A percentile compares a stretch with the other conserved stretches of the same genome.
Evolutionary conservation across 2,329 filamentous ascomycete species (phyloP).

Genomic region (Pseudonectria foliicola): DNA sequence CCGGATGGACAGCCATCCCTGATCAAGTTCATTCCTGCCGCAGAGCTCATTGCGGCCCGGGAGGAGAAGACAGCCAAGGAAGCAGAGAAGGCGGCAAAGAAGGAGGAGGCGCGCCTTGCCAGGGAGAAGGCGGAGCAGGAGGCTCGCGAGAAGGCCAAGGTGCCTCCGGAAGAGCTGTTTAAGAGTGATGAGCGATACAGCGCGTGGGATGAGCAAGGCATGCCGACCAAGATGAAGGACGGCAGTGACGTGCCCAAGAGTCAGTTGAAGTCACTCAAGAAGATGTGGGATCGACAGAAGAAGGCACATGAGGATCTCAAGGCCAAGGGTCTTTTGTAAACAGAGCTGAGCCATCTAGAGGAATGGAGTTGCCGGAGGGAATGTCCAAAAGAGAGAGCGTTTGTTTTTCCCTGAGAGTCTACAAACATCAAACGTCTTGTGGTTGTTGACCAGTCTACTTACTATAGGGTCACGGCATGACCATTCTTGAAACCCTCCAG

Average conservation of each 20-base stretch:
- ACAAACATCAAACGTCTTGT: too few relatives aligned
- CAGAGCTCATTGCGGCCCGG: constrained; percentile 49
- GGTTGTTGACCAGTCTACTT: too few relatives aligned
- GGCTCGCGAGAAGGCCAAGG: constrained; percentile 51
- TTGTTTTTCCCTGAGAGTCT: too few relatives aligned
- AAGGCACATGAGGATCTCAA: constrained; percentile 63
- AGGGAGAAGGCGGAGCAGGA: constrained; percentile 45
- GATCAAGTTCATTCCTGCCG: constrained; percentile 57
- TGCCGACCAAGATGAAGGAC: constrained; percentile 70
- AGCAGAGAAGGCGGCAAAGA: constrained; percentile 50
- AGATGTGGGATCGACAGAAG: constrained; percentile 87
- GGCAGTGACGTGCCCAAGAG: constrained; percentile 78
- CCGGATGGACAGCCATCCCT: constrained; percentile 60
- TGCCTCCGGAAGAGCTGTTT: constrained; percentile 50
- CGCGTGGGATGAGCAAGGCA: constrained; percentile 75
- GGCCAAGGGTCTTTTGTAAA: constrained; percentile 26
- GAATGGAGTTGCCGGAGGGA: neutral
- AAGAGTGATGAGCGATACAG: constrained; percentile 53
- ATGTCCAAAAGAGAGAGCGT: neutral
- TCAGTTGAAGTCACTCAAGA: constrained; percentile 72
- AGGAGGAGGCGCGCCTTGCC: constrained; percentile 47
- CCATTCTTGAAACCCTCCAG: too few relatives aligned
- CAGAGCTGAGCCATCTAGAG: neutral
- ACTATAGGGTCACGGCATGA: too few relatives aligned
- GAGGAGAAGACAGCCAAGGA: constrained; percentile 55